Conservation (phyloP, 768 basidiomycete genomes). For the Lepiota brunneoincarnata region DNA sequence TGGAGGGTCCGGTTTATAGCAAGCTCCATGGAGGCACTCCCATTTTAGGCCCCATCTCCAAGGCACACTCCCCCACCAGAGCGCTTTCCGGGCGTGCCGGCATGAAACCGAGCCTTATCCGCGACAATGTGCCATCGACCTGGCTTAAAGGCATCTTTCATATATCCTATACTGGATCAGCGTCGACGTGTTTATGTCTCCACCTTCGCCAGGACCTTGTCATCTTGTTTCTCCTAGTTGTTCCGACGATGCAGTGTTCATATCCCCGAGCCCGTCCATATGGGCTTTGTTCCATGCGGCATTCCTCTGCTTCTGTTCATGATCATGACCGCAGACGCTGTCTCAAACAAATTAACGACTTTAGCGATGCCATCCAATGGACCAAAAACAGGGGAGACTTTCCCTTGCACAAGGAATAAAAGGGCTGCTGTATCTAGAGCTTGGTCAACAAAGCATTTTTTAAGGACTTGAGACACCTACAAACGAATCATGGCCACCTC, state of each 20-base stretch:
- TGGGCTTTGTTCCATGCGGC: background rate
- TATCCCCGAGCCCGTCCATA: background rate
- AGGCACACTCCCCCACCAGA: no score
- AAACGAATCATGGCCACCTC: background rate
- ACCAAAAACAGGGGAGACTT: constrained; percentile 22
- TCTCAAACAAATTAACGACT: background rate
- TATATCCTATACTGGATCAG: no score
- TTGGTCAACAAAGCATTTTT: background rate
- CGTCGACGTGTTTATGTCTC: no score
- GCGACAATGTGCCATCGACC: constrained; percentile 10
- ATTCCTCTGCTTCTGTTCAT: background rate
- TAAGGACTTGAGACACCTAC: background rate
- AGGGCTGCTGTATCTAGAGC: background rate
- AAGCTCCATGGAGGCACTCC: no score
- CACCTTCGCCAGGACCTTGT: background rate
- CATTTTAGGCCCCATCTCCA: no score
- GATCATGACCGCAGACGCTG: background rate
- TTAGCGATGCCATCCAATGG: background rate
- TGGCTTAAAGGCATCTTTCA: background rate
- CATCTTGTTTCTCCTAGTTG: background rate
- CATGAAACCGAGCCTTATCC: constrained; percentile 23
- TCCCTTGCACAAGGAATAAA: constrained; percentile 25
- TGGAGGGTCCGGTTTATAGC: no score
- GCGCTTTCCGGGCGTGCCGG: constrained; percentile 3
- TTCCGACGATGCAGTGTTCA: constrained; percentile 7